Base-by-base conservation (phyloP, 257 asterid species). In the Petrea volubilis region DNA sequence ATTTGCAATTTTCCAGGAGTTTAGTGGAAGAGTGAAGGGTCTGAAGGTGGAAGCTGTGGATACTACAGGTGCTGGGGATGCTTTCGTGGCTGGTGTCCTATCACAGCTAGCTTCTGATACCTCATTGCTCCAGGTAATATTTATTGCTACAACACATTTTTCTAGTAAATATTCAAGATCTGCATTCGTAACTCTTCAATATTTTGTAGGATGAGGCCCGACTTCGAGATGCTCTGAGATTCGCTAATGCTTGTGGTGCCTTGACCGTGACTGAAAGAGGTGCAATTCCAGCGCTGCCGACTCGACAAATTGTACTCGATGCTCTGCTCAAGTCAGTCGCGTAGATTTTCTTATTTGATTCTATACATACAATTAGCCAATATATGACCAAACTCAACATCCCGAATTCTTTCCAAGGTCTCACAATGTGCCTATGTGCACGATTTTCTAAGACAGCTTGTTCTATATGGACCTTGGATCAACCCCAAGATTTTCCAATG, bases 41-140 rank as follows among this genome's bases (percentile, higher is more conserved):
- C 64, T 95, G 73, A 88, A 80, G 79, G 99, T 83, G 49, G 92
- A 95, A 49, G 65, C 94, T n/a, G 90, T 95, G 4, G 99, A 92
- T 68, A 83, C 98, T 20, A 95, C 99, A 0, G 99, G 99, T 4
- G 98, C 99, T 5, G 99, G 99, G 43, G 99, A 95, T 84, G 99
- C 99, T 73, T 95, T 92, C 75, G 99, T 95, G n/a, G 98, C 99
- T 24, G 99, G 98, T 73, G 73, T 90, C 74, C 83, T 92, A 74
- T 74, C 96, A 10, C 96, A 95, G 70, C 43, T 95, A 47, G 98
- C 97, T 60, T 68, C 84, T 15, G 96, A 95, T 73, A 77, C 85
- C 47, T 88, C 92, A 0, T 72, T 95, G 82, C 81, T 92, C 66
- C 78, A 87, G 98, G 99, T 92, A 82, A 49, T 33, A 52, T 62